These are phyloP conservation scores for Neurospora terricola DNA, from an alignment of 495 filamentous ascomycete genomes.

Conservation along the genomic window DNA sequence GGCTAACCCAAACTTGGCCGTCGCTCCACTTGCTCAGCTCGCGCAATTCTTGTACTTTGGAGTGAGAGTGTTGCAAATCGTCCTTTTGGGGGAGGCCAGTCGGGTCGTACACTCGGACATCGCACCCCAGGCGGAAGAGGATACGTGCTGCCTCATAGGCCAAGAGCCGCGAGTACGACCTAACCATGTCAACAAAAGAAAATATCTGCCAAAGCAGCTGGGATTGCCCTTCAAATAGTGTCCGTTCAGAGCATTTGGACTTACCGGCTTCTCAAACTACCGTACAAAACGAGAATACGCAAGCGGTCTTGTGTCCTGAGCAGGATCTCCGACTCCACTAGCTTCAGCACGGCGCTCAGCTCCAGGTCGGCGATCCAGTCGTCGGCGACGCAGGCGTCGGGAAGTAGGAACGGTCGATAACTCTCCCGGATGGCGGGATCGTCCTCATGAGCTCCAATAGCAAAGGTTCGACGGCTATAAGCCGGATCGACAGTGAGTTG, in stretches of 20 bases:
- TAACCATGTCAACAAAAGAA: constrained; percentile 5
- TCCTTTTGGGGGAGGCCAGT: constrained; percentile 53
- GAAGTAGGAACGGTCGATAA: constrained; percentile 51
- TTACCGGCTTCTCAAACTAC: constrained; percentile 45
- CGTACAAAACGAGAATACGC: constrained; percentile 54
- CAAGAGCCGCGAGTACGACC: constrained; percentile 53
- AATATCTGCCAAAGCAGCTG: neutral
- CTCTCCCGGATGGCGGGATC: constrained; percentile 33
- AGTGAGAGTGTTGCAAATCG: constrained; percentile 45
- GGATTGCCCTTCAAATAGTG: neutral
- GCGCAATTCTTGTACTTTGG: constrained; percentile 57
- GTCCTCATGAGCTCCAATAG: constrained; percentile 38
- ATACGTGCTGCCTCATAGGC: constrained; percentile 53
- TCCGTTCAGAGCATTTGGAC: neutral
- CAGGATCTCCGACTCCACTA: constrained; percentile 41
- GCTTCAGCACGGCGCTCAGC: constrained; percentile 39
- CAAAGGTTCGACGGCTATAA: constrained; percentile 27
- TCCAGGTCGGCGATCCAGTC: constrained; percentile 53
- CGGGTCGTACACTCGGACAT: constrained; percentile 58
- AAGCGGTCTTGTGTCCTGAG: constrained; percentile 34
- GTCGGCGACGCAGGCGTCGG: constrained; percentile 15
- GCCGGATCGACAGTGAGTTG: constrained; percentile 9
- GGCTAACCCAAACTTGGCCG: constrained; percentile 59
- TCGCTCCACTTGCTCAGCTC: constrained; percentile 57
- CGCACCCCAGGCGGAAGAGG: constrained; percentile 57